Evolutionary conservation across 2,329 filamentous ascomycete species (phyloP).

Genomic region (Fusarium vanettenii): DNA sequence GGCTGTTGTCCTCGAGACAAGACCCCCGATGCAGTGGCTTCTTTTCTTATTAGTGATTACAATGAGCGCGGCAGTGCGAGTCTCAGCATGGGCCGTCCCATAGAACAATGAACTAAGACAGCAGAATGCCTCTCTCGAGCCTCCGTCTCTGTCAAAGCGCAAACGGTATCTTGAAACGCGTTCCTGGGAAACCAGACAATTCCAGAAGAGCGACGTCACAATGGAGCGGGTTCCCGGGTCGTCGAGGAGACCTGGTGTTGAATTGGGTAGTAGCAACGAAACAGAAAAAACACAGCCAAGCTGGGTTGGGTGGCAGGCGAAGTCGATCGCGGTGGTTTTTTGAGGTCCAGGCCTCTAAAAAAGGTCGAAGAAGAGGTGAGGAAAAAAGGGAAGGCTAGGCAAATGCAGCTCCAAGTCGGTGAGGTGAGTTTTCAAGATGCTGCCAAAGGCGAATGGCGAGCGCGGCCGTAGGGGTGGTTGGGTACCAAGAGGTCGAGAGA

Average conservation of each 20-base stretch:
- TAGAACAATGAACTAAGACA: constrained; percentile 34
- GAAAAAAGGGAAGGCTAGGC: constrained; percentile 18
- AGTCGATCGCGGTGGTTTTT: background rate
- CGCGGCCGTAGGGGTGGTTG: background rate
- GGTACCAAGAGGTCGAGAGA: constrained; percentile 5
- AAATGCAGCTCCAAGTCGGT: background rate
- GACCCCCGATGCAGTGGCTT: background rate
- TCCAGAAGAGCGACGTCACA: constrained; percentile 11
- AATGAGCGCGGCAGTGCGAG: constrained; percentile 24
- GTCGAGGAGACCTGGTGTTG: constrained; percentile 18
- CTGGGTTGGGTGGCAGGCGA: background rate
- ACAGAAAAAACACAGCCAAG: constrained; percentile 10
- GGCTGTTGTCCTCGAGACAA: background rate
- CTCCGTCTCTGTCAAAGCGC: constrained; percentile 21
- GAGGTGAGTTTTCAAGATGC: background rate
- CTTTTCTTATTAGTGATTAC: constrained; percentile 30
- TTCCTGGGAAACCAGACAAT: constrained; percentile 24
- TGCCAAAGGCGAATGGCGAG: constrained; percentile 1
- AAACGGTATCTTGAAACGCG: constrained; percentile 16
- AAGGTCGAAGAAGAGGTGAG: constrained; percentile 3
- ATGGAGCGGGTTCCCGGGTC: constrained; percentile 1
- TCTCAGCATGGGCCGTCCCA: constrained; percentile 23
- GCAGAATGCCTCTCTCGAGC: constrained; percentile 24
- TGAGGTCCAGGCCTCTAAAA: background rate
- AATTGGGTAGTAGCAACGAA: constrained; percentile 16